Conservation (phyloP, 768 basidiomycete genomes). For the Lepiota brunneoincarnata region DNA sequence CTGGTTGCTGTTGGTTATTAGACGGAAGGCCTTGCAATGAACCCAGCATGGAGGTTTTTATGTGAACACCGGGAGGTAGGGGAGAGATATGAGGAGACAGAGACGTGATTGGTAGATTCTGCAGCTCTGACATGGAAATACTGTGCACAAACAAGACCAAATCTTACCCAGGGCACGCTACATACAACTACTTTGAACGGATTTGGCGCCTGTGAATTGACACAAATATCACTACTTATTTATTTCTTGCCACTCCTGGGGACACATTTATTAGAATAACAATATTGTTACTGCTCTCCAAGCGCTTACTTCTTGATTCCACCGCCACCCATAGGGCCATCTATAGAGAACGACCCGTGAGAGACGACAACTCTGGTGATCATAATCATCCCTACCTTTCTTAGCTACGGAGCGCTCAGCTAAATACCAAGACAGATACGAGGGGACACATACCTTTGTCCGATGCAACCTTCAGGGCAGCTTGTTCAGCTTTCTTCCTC, state of each 20-base stretch:
- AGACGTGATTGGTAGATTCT: conserved; percentile 21
- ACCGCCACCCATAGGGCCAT: conserved; percentile 62
- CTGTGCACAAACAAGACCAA: conserved; percentile 40
- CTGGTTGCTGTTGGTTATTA: conserved; percentile 58
- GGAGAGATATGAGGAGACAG: conserved; percentile 18
- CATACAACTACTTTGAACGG: neutral
- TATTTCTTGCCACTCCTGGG: conserved; percentile 73
- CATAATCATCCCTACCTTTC: conserved; percentile 41
- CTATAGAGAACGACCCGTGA: conserved; percentile 31
- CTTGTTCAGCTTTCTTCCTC: conserved; percentile 73
- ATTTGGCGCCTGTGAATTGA: no score
- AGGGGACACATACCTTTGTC: conserved; percentile 53
- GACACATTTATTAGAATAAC: neutral
- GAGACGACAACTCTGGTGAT: conserved; percentile 10
- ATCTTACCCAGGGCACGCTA: conserved; percentile 20
- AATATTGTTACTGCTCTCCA: neutral
- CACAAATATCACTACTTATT: conserved; percentile 11
- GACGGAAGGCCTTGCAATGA: conserved; percentile 63
- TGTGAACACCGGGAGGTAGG: conserved; percentile 12
- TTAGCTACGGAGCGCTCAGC: conserved; percentile 35
- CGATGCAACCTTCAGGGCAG: conserved; percentile 67
- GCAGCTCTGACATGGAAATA: conserved; percentile 17
- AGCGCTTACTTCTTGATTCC: conserved; percentile 87
- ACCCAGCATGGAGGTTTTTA: conserved; percentile 61
- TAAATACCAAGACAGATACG: conserved; percentile 2